Percentiles rank a stretch among this genome's conserved stretches.
Conservation (phyloP, 306 rosid species). For the Vigna mungo region DNA sequence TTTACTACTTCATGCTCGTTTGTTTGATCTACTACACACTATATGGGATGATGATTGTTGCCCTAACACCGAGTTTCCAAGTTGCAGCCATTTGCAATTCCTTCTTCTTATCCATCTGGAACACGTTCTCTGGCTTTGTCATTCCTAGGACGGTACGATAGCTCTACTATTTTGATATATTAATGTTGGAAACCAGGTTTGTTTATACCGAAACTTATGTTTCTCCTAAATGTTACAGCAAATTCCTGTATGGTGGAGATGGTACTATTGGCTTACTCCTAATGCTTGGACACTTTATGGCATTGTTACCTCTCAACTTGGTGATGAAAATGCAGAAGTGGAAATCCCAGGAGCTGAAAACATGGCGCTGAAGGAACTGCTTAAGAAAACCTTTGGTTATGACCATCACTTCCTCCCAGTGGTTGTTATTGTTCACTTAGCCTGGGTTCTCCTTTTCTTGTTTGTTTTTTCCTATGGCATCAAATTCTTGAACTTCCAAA, state of each 20-base stretch:
- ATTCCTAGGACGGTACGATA: slow-evolving; percentile 62
- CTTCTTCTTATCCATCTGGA: slow-evolving; percentile 77
- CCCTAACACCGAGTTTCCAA: slow-evolving; percentile 73
- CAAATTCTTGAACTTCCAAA: slow-evolving; percentile 73
- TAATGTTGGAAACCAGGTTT: background rate
- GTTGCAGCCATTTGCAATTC: slow-evolving; percentile 66
- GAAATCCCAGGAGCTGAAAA: slow-evolving; percentile 47
- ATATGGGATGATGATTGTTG: slow-evolving; percentile 85
- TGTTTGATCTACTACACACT: slow-evolving; percentile 72
- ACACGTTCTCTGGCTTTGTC: slow-evolving; percentile 61
- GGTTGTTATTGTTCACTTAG: slow-evolving; percentile 62
- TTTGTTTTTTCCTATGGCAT: slow-evolving; percentile 71
- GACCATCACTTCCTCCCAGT: slow-evolving; percentile 60
- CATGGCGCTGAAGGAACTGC: background rate
- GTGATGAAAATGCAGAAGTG: slow-evolving; percentile 29
- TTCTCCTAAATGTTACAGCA: slow-evolving; percentile 46
- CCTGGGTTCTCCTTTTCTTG: slow-evolving; percentile 73
- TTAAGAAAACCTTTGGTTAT: slow-evolving; percentile 53
- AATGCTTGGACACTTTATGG: slow-evolving; percentile 54
- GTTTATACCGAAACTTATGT: slow-evolving; percentile 2
- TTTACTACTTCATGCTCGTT: slow-evolving; percentile 71
- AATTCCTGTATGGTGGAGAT: slow-evolving; percentile 87
- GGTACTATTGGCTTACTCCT: slow-evolving; percentile 63
- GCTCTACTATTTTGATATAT: background rate
- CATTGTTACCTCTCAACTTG: slow-evolving; percentile 48